Percentiles rank a stretch among this genome's conserved stretches.
Conservation (phyloP, 2,329 filamentous ascomycete species). For the Teratosphaeria epicoccoides region DNA sequence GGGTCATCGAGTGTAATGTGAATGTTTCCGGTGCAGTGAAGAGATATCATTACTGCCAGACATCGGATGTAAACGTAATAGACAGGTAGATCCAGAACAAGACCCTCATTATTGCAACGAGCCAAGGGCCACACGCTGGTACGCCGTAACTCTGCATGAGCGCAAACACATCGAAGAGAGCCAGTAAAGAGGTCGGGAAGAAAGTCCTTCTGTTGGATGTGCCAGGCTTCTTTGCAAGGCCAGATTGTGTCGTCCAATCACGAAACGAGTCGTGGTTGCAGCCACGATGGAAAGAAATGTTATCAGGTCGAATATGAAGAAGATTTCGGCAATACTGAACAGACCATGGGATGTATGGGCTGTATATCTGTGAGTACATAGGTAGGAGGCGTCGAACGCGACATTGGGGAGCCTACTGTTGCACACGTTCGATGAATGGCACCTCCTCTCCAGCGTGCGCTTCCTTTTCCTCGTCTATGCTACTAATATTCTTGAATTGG, state of each 20-base stretch:
- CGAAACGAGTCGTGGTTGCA: conserved; percentile 34
- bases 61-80: conserved; percentile 47
- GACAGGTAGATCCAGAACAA: conserved; percentile 61
- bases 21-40: conserved; percentile 8
- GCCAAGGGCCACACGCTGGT: conserved; percentile 41
- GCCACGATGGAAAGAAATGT: conserved; percentile 30
- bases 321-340: conserved; percentile 39
- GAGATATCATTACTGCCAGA: conserved; percentile 39
- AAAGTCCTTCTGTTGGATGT: conserved; percentile 44
- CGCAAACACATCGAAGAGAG: conserved; percentile 44
- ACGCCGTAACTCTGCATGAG: conserved; percentile 56
- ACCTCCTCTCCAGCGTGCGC: not conserved
- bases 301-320: conserved; percentile 42
- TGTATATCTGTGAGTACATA: no score
- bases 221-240: conserved; percentile 37
- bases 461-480: not conserved
- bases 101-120: conserved; percentile 48
- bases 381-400: not conserved
- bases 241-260: conserved; percentile 14
- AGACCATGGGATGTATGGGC: conserved; percentile 40
- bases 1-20: not conserved
- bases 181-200: conserved; percentile 33
- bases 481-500: not conserved
- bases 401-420: not conserved
- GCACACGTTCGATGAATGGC: not conserved